Percentiles rank a stretch among this genome's conserved stretches.
phyloP scores from a whole-genome alignment of 139 green algal genomes.

The Chlorella ohadii region DNA sequence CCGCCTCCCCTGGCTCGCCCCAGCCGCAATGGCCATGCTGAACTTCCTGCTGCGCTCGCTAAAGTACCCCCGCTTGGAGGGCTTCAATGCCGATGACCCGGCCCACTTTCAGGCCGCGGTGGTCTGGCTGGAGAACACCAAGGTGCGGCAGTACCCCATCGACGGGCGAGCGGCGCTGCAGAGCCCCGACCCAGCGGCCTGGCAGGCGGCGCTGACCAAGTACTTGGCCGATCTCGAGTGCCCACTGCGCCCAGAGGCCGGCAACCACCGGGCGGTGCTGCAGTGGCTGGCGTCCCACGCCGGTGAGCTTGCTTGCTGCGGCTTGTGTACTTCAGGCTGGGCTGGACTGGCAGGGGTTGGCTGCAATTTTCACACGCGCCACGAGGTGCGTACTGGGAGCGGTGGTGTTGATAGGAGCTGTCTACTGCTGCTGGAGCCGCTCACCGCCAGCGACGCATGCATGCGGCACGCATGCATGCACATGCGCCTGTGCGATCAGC shows the following conservation, averaged over 20 bases:
- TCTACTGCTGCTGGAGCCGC: too few relatives aligned
- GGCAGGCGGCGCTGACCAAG: slow-evolving; percentile 26
- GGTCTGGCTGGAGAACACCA: slow-evolving; percentile 53
- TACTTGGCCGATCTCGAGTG: slow-evolving; percentile 67
- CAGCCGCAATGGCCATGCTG: too few relatives aligned
- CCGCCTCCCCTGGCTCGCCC: too few relatives aligned
- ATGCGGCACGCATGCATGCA: background rate
- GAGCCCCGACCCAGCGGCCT: background rate
- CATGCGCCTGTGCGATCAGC: background rate
- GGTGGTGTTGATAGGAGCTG: too few relatives aligned
- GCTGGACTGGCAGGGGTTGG: background rate
- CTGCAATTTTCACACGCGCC: background rate
- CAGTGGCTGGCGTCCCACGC: slow-evolving; percentile 55
- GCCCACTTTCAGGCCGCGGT: slow-evolving; percentile 20
- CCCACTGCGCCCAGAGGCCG: slow-evolving; percentile 31
- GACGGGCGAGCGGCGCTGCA: slow-evolving; percentile 34
- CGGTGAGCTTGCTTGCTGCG: background rate
- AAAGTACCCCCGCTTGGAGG: slow-evolving; percentile 1
- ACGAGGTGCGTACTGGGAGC: too few relatives aligned
- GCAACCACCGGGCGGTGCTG: slow-evolving; percentile 20
- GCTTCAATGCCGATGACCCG: background rate
- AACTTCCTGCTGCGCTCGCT: slow-evolving; percentile 23
- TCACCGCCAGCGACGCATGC: too few relatives aligned
- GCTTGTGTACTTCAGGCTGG: background rate
- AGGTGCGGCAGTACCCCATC: slow-evolving; percentile 49